A percentile compares a stretch with the other conserved stretches of the same genome.
Evolutionary conservation across 371 early-diverging fungal species (phyloP).

Genomic region (Batkoa obscura): DNA sequence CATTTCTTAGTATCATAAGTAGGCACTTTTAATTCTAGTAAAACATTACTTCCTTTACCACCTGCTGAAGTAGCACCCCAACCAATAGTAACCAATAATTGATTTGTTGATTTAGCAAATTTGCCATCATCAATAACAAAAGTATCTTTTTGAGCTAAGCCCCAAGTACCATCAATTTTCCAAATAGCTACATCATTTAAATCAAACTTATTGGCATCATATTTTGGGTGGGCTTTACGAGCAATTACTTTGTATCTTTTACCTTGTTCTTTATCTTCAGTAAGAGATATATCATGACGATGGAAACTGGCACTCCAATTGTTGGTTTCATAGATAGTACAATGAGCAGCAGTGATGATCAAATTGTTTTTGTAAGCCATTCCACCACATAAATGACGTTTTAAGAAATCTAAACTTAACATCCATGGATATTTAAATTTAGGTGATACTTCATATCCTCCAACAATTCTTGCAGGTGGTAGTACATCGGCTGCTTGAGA

Average conservation of each 20-base stretch:
- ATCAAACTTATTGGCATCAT: neutral
- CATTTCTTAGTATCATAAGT: neutral
- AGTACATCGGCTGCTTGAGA: no score
- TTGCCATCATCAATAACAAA: neutral
- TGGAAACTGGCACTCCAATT: neutral
- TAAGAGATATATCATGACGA: neutral
- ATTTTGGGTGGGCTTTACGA: neutral
- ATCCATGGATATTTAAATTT: neutral
- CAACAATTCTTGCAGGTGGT: no score
- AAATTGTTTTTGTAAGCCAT: neutral
- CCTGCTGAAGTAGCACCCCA: neutral
- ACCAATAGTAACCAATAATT: neutral
- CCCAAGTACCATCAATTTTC: neutral
- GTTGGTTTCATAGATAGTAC: neutral
- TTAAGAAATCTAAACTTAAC: neutral
- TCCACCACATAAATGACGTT: neutral
- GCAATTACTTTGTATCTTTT: neutral
- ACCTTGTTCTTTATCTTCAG: neutral
- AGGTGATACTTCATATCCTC: conserved; percentile 4
- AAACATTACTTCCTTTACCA: neutral
- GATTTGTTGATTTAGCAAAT: neutral
- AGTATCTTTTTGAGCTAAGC: neutral
- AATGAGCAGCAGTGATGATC: conserved; percentile 4
- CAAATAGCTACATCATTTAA: conserved; percentile 4
- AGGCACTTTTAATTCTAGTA: conserved; percentile 4